Base-by-base conservation (phyloP, 2,329 filamentous ascomycete species). In the Sporothrix globosa region DNA sequence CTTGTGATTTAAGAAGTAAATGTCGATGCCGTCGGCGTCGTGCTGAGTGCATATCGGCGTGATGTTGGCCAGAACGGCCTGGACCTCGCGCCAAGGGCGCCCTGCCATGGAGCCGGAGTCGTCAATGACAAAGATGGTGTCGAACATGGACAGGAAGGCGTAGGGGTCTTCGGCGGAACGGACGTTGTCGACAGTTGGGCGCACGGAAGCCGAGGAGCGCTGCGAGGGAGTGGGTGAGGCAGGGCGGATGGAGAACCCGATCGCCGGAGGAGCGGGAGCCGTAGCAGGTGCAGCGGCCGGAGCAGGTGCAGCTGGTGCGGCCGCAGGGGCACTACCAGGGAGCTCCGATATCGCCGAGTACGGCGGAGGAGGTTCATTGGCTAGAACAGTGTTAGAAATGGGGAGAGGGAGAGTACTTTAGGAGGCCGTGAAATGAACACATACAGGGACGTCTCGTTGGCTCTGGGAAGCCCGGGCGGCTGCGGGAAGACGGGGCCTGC, bases 81-180 rank as follows among this genome's bases (percentile, higher is more conserved):
- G 81, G 0, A 92, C 92, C 79, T 97, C 92, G 14, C 81, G 79
- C 95, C 95, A 98, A 27, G 85, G 86, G n/a, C 82, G 77, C 19
- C 91, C 92, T 1, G 83, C 82, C 95, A 98, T 98, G 75, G 91
- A 94, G 5, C 88, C 88, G n/a, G 90, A 93, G 82, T 98, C 95
- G 77, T 98, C 95, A 77, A 98, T 92, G 1, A 98, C 81, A 78
- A 98, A 94, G 70, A 95, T 81, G 44, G 93, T 97, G 81, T 98
- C 93, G 77, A 97, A 97, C 19, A 84, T 84, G 54, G 81, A 79
- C 5, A 98, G 88, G 77, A 97, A 97, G 2, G 88, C 86, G 77
- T 92, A 96, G 1, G 84, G 86, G 75, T 93, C 90, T 74, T 93
- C 89, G 27, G 81, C 79, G 10, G 78, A 80, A 7, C 78, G 79